A percentile compares a stretch with the other conserved stretches of the same genome.
phyloP scores from a whole-genome alignment of 2,329 filamentous ascomycete genomes.

The Mollisiaceae sp. region DNA sequence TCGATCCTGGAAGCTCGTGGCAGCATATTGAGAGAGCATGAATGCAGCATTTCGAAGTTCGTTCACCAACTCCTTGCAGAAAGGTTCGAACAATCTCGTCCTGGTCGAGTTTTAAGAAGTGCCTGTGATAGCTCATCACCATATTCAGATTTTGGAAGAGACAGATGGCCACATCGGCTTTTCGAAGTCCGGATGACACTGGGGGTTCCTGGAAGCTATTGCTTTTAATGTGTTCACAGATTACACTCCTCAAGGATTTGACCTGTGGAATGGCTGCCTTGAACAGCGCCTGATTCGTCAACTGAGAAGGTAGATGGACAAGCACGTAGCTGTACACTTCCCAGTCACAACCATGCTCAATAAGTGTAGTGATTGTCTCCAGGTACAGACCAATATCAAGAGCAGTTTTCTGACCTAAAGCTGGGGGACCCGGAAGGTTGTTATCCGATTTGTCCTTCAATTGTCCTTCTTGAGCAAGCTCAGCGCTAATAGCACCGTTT shows the following conservation, averaged over 20 bases:
- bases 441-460: slow-evolving; percentile 5
- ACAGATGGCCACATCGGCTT: slow-evolving; percentile 86
- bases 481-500: not conserved
- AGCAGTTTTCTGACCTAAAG: slow-evolving; percentile 15
- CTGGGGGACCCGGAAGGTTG: not conserved
- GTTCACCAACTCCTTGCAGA: slow-evolving; percentile 83
- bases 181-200: slow-evolving; percentile 76
- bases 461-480: not conserved
- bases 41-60: slow-evolving; percentile 90
- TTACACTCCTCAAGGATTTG: slow-evolving; percentile 71
- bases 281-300: slow-evolving; percentile 90
- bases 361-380: slow-evolving; percentile 74
- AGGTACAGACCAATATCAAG: slow-evolving; percentile 61
- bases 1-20: slow-evolving; percentile 87
- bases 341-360: slow-evolving; percentile 81
- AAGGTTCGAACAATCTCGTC: slow-evolving; percentile 90
- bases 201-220: slow-evolving; percentile 84
- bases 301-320: slow-evolving; percentile 82
- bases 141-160: slow-evolving; percentile 87
- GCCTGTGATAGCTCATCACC: slow-evolving; percentile 86
- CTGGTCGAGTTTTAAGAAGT: slow-evolving; percentile 83
- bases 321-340: slow-evolving; percentile 91
- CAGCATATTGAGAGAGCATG: slow-evolving; percentile 95
- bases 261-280: slow-evolving; percentile 75
- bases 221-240: slow-evolving; percentile 83